Conservation (phyloP, 768 basidiomycete genomes). For the Pleurotus ostreatus region DNA sequence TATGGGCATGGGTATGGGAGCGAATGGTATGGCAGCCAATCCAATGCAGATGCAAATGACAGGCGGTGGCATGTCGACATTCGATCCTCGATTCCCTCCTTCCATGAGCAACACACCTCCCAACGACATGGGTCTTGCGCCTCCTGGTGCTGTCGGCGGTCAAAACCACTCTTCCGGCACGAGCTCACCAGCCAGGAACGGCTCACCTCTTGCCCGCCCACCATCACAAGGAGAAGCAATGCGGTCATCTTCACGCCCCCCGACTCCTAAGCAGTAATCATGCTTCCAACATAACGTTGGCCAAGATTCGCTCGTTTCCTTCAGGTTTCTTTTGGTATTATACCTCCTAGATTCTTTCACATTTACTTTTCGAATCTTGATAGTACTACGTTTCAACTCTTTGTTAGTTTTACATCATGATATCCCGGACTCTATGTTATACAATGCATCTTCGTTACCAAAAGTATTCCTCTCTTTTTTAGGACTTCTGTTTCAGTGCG, state of each 20-base stretch:
- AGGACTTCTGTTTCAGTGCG: constrained; percentile 5
- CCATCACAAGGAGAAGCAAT: constrained; percentile 19
- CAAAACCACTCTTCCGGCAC: constrained; percentile 36
- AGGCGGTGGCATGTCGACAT: constrained; percentile 43
- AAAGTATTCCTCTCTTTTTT: not conserved
- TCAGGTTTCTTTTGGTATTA: constrained; percentile 2
- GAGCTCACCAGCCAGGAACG: constrained; percentile 48
- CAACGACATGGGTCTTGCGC: constrained; percentile 31
- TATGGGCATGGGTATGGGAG: constrained; percentile 9
- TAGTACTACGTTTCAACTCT: constrained; percentile 9
- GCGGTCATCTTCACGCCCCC: constrained; percentile 26
- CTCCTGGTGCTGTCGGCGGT: constrained; percentile 28
- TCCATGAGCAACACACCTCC: constrained; percentile 21
- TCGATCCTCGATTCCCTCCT: constrained; percentile 56
- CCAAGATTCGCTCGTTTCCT: constrained; percentile 10
- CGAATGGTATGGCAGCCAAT: constrained; percentile 8
- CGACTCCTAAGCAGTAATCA: constrained; percentile 28
- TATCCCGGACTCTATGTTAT: not conserved
- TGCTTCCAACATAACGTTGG: constrained; percentile 3
- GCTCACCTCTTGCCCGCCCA: constrained; percentile 46
- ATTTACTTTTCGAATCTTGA: constrained; percentile 3
- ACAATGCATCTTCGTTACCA: not conserved
- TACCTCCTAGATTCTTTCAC: not conserved
- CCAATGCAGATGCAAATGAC: constrained; percentile 56
- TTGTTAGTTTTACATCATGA: constrained; percentile 6